Base-by-base conservation (phyloP, 306 rosid genomes). In the Corylus heterophylla region DNA sequence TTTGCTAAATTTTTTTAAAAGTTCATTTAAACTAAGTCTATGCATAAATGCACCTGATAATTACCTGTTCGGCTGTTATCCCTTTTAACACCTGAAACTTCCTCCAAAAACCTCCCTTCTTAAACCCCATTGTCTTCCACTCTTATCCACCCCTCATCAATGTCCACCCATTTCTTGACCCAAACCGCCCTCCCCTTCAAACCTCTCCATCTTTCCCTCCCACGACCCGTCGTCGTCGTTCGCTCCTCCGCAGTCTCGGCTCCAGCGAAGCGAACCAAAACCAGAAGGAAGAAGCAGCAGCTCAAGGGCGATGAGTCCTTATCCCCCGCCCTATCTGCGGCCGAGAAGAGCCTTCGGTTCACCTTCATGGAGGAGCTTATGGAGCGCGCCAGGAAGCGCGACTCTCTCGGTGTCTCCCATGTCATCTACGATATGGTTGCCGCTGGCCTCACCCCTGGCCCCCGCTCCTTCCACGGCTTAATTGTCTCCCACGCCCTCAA, bases 321-420 rank as follows among this genome's bases (percentile, higher is more conserved):
- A 54, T 52, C 59, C 17, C 6, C 68, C 49, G 9, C 11, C n/a
- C n/a, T 49, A 0, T 75, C 85, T 16, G 86, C 89, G 2, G 79
- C 87, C 0, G 98, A 94, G 89, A 91, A 76, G 68, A 79, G 79
- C 72, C 97, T 94, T 69, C 97, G 97, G 74, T 91, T 91, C 88
- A 77, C 87, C 35, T 94, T 94, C 91, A 94, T 94, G 98, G 97
- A 92, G 83, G 95, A 94, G 81, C 98, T 94, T 77, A 94, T 94
- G 98, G 77, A 74, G 80, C 93, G 95, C 0, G 97, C 97, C 17
- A 78, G 97, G 67, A 83, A 77, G 81, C 92, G 88, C 37, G 95
- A 94, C 81, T 84, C 97, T 0, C 47, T 77, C 52, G 94, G 90
- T 54, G 98, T 91, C 79, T 76, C 90, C 14, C 89, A 88, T 11